Base-by-base conservation (phyloP, 306 rosid genomes). In the Rosa chinensis region DNA sequence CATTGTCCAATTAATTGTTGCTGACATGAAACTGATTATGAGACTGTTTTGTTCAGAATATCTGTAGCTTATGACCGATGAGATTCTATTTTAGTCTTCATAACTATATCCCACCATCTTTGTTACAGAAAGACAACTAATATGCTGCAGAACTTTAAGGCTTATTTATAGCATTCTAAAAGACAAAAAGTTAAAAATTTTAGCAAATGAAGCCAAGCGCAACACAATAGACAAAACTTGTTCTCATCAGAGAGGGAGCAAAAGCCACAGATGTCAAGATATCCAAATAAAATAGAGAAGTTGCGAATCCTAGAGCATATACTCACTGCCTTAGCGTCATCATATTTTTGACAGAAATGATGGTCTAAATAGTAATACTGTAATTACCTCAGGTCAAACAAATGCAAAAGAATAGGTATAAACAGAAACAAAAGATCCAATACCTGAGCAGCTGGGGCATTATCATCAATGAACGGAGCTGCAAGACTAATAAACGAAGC, bases 401-500 rank as follows among this genome's bases (percentile, higher is more conserved):
- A 70, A 72, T 77, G 43, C 47, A 66, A 77, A 76, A 80, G 1
- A 73, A 62, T 48, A 53, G 44, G 52, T 70, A 80, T 70, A 16
- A 45, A 32, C 50, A n/a, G 55, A 74, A 42, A 74, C 42, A 43
- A 78, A 72, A 84, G 53, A 59, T 83, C 64, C 35, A 74, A 77
- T 70, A 94, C 98, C 97, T 88, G 90, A 21, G 89, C 44, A 79
- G 10, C 86, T 9, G 98, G 98, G 74, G 98, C 97, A 76, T 89
- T 92, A 76, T 94, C 98, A 77, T 92, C 94, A 67, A 94, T 92
- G 82, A 89, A 94, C 55, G 98, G 98, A 16, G 98, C 94, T 76
- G 98, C 98, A 81, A 94, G 94, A 85, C 97, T 92, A 69, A 92
- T 83, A 78, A 94, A 94, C 32, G 98, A 94, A 52, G 98, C 98